Evolutionary conservation across 495 filamentous ascomycete species (phyloP).

Genomic region (Neurospora discreta): DNA sequence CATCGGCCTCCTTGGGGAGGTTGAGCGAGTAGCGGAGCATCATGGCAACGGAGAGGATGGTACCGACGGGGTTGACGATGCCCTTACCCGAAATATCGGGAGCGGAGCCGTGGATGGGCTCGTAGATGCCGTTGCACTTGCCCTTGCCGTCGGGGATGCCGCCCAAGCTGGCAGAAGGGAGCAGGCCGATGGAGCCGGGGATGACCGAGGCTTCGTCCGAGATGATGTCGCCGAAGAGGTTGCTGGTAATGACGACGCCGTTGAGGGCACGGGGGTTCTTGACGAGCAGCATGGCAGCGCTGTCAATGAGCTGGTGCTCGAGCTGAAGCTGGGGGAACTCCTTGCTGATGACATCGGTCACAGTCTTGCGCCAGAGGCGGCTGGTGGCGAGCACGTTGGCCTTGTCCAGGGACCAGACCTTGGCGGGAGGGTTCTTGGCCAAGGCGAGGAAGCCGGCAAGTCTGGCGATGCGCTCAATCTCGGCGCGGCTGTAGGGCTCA

Average conservation of each 20-base stretch:
- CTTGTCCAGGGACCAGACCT: conserved; percentile 89
- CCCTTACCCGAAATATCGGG: conserved; percentile 77
- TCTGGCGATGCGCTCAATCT: conserved; percentile 84
- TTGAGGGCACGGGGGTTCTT: conserved; percentile 88
- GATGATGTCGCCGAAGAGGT: conserved; percentile 95
- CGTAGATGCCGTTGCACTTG: conserved; percentile 80
- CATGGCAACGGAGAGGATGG: conserved; percentile 81
- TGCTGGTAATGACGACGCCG: conserved; percentile 86
- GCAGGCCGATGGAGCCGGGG: conserved; percentile 77
- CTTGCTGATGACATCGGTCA: conserved; percentile 66
- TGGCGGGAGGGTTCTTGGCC: conserved; percentile 64
- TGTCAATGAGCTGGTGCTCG: conserved; percentile 88
- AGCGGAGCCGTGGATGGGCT: conserved; percentile 86
- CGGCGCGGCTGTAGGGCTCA: conserved; percentile 75
- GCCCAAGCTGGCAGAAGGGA: conserved; percentile 81
- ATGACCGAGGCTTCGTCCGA: conserved; percentile 95
- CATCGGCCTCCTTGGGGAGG: conserved; percentile 57
- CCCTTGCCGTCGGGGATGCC: conserved; percentile 73
- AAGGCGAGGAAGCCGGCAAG: conserved; percentile 76
- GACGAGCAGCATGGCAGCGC: conserved; percentile 93
- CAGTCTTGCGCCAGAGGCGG: conserved; percentile 80
- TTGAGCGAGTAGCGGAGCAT: conserved; percentile 84
- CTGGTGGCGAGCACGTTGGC: conserved; percentile 91
- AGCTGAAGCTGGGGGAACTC: conserved; percentile 86
- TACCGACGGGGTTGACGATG: conserved; percentile 76